Evolutionary conservation across 805 yeast species (phyloP).

Genomic region (Saccharomycopsis fermentans): DNA sequence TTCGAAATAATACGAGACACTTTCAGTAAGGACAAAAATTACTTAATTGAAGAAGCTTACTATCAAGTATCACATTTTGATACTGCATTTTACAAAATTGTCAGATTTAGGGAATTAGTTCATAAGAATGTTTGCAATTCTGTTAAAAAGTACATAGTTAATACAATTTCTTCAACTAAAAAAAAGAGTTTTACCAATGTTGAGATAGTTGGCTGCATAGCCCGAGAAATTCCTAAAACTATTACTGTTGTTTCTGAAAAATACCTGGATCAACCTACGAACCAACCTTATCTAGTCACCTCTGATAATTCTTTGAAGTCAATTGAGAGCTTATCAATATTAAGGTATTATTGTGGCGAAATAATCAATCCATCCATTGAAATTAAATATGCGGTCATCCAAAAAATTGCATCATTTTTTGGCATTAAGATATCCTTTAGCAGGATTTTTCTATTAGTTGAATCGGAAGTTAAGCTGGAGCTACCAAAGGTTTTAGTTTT

Average conservation of each 20-base stretch:
- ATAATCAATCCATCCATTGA: not conserved
- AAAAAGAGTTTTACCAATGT: not conserved
- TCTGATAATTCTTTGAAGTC: not conserved
- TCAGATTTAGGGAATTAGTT: not conserved
- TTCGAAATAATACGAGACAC: not conserved
- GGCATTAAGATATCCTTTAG: not conserved
- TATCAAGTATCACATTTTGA: not conserved
- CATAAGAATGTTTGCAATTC: not conserved
- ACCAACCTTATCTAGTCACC: not conserved
- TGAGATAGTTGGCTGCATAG: not conserved
- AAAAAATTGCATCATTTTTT: conserved; percentile 1
- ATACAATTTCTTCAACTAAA: not conserved
- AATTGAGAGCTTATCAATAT: not conserved
- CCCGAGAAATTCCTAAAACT: not conserved
- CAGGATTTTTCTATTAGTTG: not conserved
- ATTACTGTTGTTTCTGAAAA: not conserved
- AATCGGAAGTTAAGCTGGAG: not conserved
- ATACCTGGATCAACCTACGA: not conserved
- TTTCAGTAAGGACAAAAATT: not conserved
- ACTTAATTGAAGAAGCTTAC: not conserved
- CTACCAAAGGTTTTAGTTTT: not conserved
- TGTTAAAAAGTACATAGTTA: not conserved
- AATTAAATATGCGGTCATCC: conserved; percentile 1
- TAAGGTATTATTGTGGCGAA: not conserved
- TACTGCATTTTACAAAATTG: not conserved